A percentile compares a stretch with the other conserved stretches of the same genome.
Evolutionary conservation across 2,329 filamentous ascomycete genomes (phyloP).

Genomic region (Monilinia polystroma): DNA sequence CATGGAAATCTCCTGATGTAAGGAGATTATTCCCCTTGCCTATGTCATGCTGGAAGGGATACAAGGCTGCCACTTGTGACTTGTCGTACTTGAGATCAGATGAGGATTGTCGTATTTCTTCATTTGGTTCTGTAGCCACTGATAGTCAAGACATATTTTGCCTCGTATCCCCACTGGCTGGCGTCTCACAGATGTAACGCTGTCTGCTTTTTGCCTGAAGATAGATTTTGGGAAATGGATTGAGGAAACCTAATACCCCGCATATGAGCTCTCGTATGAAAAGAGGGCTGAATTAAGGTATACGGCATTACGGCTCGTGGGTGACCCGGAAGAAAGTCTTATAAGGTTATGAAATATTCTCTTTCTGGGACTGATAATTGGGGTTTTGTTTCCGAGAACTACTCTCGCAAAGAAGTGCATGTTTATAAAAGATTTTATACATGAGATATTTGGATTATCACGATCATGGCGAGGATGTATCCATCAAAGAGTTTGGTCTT

Average conservation of each 20-base stretch:
- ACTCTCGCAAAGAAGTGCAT: neutral
- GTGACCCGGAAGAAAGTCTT: neutral
- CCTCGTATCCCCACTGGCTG: slow-evolving; percentile 4
- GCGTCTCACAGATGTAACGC: slow-evolving; percentile 11
- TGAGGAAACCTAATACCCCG: neutral
- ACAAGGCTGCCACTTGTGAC: neutral
- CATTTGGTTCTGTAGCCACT: neutral
- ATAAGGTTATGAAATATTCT: slow-evolving; percentile 10
- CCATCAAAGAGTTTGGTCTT: neutral
- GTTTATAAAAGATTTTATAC: neutral
- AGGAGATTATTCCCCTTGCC: neutral
- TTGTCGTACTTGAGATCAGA: neutral
- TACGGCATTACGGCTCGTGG: neutral
- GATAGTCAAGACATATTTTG: slow-evolving; percentile 8
- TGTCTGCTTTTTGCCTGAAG: slow-evolving; percentile 12
- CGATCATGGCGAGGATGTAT: neutral
- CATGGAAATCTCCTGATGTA: too few species aligned
- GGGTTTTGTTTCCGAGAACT: neutral
- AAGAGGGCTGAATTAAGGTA: slow-evolving; percentile 5
- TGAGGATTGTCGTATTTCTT: neutral
- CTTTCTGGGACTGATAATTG: neutral
- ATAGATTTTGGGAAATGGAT: neutral
- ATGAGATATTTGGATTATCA: neutral
- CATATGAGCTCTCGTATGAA: slow-evolving; percentile 1
- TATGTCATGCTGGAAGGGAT: slow-evolving; percentile 1